Conservation (phyloP, 2,329 filamentous ascomycete genomes). For the Alternaria ventricosa region DNA sequence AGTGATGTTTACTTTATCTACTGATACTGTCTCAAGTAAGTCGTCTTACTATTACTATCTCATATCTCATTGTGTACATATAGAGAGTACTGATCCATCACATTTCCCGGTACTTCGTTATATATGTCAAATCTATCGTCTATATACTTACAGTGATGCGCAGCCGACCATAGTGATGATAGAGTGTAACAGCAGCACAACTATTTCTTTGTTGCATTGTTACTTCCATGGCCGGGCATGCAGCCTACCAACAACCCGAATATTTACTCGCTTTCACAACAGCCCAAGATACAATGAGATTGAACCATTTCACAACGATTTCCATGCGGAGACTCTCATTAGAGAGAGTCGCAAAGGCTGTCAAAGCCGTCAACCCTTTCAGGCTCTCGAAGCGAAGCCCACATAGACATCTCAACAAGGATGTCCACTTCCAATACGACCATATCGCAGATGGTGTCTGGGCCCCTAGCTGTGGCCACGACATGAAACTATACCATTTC, state of each 20-base stretch:
- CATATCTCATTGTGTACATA: background rate
- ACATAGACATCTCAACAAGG: background rate
- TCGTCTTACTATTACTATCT: background rate
- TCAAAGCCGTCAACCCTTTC: background rate
- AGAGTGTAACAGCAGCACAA: background rate
- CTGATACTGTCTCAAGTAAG: background rate
- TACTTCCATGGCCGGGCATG: background rate
- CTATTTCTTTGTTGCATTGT: background rate
- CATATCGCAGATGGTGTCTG: background rate
- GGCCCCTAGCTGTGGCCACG: background rate
- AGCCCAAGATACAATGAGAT: background rate
- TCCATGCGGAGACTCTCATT: background rate
- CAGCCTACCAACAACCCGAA: background rate
- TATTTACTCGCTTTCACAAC: background rate
- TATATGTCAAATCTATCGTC: background rate
- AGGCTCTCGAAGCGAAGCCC: background rate
- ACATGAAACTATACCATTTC: background rate
- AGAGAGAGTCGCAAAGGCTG: background rate
- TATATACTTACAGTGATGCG: background rate
- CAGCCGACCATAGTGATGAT: background rate
- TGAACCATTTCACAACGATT: background rate
- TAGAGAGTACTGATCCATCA: background rate
- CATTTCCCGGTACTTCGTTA: background rate
- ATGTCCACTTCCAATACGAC: background rate
- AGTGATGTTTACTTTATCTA: background rate